These are phyloP conservation scores for Tuber indicum DNA, from an alignment of 495 filamentous ascomycete species.

Conservation along the genomic window DNA sequence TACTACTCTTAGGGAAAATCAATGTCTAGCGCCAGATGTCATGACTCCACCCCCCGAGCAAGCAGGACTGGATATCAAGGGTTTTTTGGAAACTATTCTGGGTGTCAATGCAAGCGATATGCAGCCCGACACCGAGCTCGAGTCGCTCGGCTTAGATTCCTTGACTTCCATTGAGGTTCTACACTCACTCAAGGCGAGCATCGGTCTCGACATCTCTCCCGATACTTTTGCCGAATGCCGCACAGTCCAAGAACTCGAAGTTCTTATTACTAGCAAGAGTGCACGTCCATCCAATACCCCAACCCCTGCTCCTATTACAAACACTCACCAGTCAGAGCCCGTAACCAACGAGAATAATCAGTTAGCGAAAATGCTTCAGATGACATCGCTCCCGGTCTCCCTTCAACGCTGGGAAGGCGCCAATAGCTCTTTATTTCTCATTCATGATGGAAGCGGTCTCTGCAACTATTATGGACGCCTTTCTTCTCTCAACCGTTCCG, in stretches of 20 bases:
- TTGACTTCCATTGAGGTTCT: conserved; percentile 34
- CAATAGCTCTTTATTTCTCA: conserved; percentile 53
- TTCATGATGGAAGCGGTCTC: conserved; percentile 72
- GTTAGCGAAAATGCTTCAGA: conserved; percentile 35
- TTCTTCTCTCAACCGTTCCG: conserved; percentile 47
- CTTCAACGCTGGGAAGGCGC: conserved; percentile 23
- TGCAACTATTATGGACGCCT: conserved; percentile 58
- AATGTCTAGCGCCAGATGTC: conserved; percentile 9
- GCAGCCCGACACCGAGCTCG: conserved; percentile 25
- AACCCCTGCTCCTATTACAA: not conserved
- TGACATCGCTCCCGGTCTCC: conserved; percentile 17
- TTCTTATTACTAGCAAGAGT: conserved; percentile 24
- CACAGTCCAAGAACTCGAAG: conserved; percentile 26
- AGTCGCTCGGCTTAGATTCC: conserved; percentile 32
- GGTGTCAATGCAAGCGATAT: conserved; percentile 28
- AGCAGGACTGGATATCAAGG: conserved; percentile 34
- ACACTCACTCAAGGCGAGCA: conserved; percentile 30
- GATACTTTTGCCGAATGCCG: conserved; percentile 25
- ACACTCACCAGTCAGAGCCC: not conserved
- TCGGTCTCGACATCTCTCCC: conserved; percentile 27
- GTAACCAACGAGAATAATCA: conserved; percentile 10
- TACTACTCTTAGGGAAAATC: not conserved
- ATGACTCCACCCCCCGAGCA: conserved; percentile 26
- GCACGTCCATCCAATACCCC: conserved; percentile 17
- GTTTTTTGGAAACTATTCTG: conserved; percentile 35